A percentile compares a stretch with the other conserved stretches of the same genome.
Evolutionary conservation across 257 asterid species (phyloP).

Genomic region (Nicotiana undulata): DNA sequence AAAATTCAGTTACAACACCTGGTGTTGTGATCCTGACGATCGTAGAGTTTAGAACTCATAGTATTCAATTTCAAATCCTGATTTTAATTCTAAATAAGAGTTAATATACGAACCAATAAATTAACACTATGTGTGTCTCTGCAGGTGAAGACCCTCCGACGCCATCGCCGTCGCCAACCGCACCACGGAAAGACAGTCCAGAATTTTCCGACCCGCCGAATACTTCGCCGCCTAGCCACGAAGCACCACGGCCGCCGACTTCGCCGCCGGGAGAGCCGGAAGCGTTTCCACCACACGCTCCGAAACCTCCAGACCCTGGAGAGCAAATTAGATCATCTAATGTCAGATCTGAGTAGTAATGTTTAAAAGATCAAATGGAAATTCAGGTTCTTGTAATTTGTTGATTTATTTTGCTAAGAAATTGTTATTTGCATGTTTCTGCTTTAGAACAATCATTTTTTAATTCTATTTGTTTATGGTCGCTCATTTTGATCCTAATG

Average conservation of each 20-base stretch:
- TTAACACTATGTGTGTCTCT: neutral
- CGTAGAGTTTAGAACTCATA: too few relatives aligned
- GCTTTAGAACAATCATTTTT: too few relatives aligned
- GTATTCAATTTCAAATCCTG: too few relatives aligned
- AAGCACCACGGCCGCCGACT: conserved; percentile 22
- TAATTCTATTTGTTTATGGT: too few relatives aligned
- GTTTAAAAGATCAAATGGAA: too few relatives aligned
- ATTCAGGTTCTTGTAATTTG: too few relatives aligned
- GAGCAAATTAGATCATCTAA: conserved; percentile 1
- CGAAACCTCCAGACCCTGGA: conserved; percentile 27
- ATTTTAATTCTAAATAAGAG: too few relatives aligned
- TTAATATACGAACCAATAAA: neutral
- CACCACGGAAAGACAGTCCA: neutral
- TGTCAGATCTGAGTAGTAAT: neutral
- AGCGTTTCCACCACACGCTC: conserved; percentile 46
- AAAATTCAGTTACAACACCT: too few relatives aligned
- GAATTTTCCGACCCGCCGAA: neutral
- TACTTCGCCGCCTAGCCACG: conserved; percentile 13
- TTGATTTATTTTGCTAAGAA: too few relatives aligned
- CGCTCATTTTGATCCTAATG: too few relatives aligned
- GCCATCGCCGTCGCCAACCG: neutral
- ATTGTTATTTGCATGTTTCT: too few relatives aligned
- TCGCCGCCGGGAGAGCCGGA: conserved; percentile 36
- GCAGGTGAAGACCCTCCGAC: neutral
- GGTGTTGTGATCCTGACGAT: too few relatives aligned